Base-by-base conservation (phyloP, 2,329 filamentous ascomycete genomes). In the Fusarium buxicola region DNA sequence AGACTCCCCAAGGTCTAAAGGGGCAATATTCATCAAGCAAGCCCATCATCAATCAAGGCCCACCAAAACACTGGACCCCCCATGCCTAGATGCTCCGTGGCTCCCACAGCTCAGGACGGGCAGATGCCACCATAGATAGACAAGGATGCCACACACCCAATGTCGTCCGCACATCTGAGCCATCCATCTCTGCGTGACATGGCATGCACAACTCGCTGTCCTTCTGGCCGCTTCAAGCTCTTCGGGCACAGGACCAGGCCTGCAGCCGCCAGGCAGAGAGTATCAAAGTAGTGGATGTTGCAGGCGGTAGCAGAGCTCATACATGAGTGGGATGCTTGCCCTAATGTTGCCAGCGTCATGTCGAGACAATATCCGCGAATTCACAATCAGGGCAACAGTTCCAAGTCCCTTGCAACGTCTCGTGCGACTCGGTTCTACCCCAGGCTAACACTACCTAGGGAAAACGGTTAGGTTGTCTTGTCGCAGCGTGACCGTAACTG, bases 21-120 rank as follows among this genome's bases (percentile, higher is more conserved):
- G 53, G 60, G 60, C 46, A 56, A 65, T 55, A 61, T 58, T 54
- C 43, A 65, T 64, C 51, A 64, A 64, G 51, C 62, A 40, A 58
- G 57, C 39, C 52, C 52, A 57, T 51, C 48, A 36, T 21, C 56
- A 58, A 65, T 55, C 60, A 51, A 53, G 61, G 36, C 56, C 66
- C 66, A 69, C 66, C 54, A 59, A 64, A 69, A 62, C 66, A 68
- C 64, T 60, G 65, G n/a, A n/a, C n/a, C 66, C 65, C 66, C 59
- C 58, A 65, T 55, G 52, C 56, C 60, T 68, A 55, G 58, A 55
- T 57, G 21, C 21, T 21, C 21, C 49, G 41, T 60, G 58, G 64
- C 56, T 63, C 64, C 61, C 61, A 65, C 57, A 65, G 58, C 62
- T 65, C 40, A 61, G 61, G 61, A 59, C 62, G 56, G 64, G 55